Evolutionary conservation across 306 rosid genomes (phyloP).

Genomic region (Lupinus albus): DNA sequence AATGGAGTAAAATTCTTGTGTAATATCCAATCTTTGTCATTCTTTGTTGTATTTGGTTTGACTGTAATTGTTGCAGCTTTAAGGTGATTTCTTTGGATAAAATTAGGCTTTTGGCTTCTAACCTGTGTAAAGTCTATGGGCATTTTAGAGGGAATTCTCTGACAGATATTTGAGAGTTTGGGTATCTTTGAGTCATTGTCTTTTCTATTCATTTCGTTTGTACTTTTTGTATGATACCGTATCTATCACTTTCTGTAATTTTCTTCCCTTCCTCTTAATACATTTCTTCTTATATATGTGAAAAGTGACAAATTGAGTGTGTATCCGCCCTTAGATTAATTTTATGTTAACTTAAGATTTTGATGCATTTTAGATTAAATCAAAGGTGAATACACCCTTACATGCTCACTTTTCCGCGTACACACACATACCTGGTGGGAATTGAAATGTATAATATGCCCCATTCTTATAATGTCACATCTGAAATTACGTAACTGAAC

Average conservation of each 20-base stretch:
- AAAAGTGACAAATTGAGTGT: too few species aligned
- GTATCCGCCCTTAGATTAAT: too few species aligned
- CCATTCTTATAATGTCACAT: constrained; percentile 8
- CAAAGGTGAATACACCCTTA: too few species aligned
- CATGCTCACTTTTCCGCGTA: too few species aligned
- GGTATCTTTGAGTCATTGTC: not conserved
- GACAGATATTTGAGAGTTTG: not conserved
- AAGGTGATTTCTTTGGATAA: not conserved
- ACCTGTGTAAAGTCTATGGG: not conserved
- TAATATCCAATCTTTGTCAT: not conserved
- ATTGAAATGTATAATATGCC: not conserved
- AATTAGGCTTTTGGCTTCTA: not conserved
- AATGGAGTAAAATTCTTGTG: not conserved
- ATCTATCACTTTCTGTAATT: not conserved
- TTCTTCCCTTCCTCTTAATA: not conserved
- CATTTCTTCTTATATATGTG: not conserved
- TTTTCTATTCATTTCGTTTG: too few species aligned
- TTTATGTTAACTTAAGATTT: too few species aligned
- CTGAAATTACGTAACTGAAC: not conserved
- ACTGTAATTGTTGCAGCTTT: not conserved
- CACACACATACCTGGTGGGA: not conserved
- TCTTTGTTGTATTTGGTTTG: not conserved
- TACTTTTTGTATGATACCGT: not conserved
- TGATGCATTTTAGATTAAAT: too few species aligned
- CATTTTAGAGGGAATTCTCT: not conserved